Conservation (phyloP, 257 asterid genomes). For the Gentiana dahurica region DNA sequence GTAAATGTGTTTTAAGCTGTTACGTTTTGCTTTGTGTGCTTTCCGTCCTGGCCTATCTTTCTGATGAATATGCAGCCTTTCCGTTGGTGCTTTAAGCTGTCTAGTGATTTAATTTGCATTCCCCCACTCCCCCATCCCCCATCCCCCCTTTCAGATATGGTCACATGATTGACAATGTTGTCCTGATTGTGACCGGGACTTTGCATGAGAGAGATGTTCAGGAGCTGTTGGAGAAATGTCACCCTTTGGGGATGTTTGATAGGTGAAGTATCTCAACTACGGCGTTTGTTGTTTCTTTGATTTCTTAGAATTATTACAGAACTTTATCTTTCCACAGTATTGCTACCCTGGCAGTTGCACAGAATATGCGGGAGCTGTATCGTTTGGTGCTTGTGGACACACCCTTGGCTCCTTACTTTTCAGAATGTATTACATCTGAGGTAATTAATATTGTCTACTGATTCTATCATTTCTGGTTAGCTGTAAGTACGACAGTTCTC, state of each 20-base stretch:
- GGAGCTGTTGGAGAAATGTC: conserved; percentile 90
- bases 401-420: conserved; percentile 91
- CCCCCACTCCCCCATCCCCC: no score
- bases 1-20: no score
- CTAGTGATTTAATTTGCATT: no score
- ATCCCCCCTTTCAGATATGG: conserved; percentile 45
- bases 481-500: no score
- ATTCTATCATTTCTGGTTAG: no score
- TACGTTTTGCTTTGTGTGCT: no score
- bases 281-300: conserved; percentile 5
- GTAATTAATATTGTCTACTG: conserved; percentile 21
- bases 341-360: conserved; percentile 87
- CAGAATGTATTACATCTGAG: conserved; percentile 92
- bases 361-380: conserved; percentile 92
- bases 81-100: neutral
- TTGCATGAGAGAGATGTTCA: conserved; percentile 95
- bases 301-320: conserved; percentile 7
- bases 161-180: conserved; percentile 94
- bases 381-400: conserved; percentile 93
- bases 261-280: conserved; percentile 38
- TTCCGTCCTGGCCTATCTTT: no score
- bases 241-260: conserved; percentile 96
- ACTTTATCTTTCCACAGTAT: conserved; percentile 42
- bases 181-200: conserved; percentile 89
- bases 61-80: neutral